A percentile compares a stretch with the other conserved stretches of the same genome.
phyloP scores from a whole-genome alignment of 495 filamentous ascomycete species.

The Oidiodendron maius region DNA sequence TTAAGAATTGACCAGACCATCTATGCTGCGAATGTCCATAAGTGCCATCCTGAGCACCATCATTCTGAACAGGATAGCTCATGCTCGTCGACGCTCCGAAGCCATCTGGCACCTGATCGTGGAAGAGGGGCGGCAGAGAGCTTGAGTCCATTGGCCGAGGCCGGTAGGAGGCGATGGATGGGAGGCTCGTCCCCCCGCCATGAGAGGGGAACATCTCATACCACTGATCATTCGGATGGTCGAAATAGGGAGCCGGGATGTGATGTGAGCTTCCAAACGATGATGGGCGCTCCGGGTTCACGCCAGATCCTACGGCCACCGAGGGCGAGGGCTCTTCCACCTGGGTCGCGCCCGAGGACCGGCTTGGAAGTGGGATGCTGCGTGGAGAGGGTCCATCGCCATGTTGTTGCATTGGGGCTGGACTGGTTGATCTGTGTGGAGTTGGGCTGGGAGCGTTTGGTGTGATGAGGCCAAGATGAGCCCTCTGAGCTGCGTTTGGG shows the following conservation, averaged over 20 bases:
- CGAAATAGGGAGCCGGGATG: background rate
- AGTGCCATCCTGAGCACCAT: background rate
- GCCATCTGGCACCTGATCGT: no score
- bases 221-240: background rate
- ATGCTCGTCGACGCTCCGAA: no score
- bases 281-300: constrained; percentile 1
- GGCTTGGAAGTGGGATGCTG: no score
- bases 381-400: background rate
- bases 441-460: background rate
- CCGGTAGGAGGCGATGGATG: background rate
- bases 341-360: no score
- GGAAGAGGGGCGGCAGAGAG: background rate
- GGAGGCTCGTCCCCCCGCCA: background rate
- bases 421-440: constrained; percentile 12
- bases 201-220: background rate
- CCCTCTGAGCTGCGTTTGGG: constrained; percentile 1
- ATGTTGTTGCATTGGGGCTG: constrained; percentile 5
- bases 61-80: no score
- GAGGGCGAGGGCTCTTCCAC: constrained; percentile 15
- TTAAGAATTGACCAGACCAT: background rate
- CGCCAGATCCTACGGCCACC: constrained; percentile 16
- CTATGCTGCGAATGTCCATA: background rate
- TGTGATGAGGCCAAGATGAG: background rate
- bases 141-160: background rate
- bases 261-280: background rate